Conservation (phyloP, 2,329 filamentous ascomycete genomes). For the Colletotrichum chrysophilum region DNA sequence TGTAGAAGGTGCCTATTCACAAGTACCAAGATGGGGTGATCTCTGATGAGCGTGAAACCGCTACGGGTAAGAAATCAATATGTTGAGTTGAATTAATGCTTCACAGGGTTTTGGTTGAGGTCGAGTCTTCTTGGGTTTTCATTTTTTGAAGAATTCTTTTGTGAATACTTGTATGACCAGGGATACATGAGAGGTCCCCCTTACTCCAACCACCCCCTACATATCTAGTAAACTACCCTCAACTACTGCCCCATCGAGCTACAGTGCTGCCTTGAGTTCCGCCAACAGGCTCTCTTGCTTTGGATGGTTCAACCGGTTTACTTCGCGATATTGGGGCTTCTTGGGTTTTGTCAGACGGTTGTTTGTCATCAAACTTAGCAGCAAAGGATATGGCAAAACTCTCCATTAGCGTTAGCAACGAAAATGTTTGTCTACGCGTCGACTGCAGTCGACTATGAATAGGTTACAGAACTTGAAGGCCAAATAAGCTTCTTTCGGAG, state of each 20-base stretch:
- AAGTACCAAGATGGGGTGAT: neutral
- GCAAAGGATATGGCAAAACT: neutral
- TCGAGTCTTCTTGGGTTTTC: neutral
- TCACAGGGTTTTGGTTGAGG: neutral
- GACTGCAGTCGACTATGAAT: neutral
- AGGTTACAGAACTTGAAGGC: neutral
- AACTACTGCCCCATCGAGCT: too few relatives aligned
- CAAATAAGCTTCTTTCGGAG: neutral
- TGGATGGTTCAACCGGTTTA: too few relatives aligned
- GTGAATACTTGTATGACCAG: too few relatives aligned
- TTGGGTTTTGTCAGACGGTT: neutral
- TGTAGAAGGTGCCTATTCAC: neutral
- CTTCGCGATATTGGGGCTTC: too few relatives aligned
- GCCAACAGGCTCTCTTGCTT: too few relatives aligned
- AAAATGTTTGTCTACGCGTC: rapidly evolving
- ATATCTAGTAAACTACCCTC: too few relatives aligned
- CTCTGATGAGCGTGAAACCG: rapidly evolving
- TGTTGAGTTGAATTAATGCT: neutral
- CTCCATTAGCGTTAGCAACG: neutral
- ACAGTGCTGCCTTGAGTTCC: too few relatives aligned
- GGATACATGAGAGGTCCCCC: too few relatives aligned
- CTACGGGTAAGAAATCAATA: neutral
- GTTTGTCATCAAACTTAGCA: neutral
- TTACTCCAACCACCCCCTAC: too few relatives aligned
- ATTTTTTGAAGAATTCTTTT: too few relatives aligned